Base-by-base conservation (phyloP, 2,329 filamentous ascomycete genomes). In the Sporothrix humicola region DNA sequence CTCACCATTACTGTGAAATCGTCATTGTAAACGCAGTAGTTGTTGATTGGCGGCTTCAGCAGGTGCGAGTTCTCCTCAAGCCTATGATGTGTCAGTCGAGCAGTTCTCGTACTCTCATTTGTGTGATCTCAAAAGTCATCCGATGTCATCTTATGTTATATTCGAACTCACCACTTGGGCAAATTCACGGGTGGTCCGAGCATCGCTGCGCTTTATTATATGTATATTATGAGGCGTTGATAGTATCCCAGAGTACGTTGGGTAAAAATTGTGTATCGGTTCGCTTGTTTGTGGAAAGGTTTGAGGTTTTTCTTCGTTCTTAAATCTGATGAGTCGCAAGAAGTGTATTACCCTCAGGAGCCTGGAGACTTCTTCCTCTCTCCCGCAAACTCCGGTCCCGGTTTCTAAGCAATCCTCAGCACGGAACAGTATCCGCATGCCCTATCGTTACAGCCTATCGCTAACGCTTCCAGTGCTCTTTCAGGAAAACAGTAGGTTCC, bases 11-110 rank as follows among this genome's bases (percentile, higher is more conserved):
- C 92, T 58, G 92, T 94, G 74, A 95, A 89, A 79, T 89, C 88
- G 72, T 92, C 88, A 81, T 97, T 92, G 85, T 97, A 97, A 79
- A 98, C 93, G 84, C 95, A 98, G 86, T 96, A 97, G 85, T 98
- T 98, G 85, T 98, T 98, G 80, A 98, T 91, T 1, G 96, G 96
- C 0, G 96, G 96, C 82, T 97, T 90, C 73, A 98, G 89, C 75
- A 98, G 91, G 81, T 98, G 95, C 0, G 92, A 92, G 83, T 98
- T 98, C 81, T 95, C 89, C 79, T 93, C 88, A 56, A 99, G 91
- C 95, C 95, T 98, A 31, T 31, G 2, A 13, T 56, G n/a, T 12
- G 70, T 75, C 54, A 74, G 72, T 69, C 44, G 58, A 48, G 23
- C 31, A n/a, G 31, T 37, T 54, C 50, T 44, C 56, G 13, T 54